A percentile compares a stretch with the other conserved stretches of the same genome.
These are phyloP conservation scores for Gymnopilus junonius DNA, from an alignment of 768 basidiomycete species.

Conservation along the genomic window DNA sequence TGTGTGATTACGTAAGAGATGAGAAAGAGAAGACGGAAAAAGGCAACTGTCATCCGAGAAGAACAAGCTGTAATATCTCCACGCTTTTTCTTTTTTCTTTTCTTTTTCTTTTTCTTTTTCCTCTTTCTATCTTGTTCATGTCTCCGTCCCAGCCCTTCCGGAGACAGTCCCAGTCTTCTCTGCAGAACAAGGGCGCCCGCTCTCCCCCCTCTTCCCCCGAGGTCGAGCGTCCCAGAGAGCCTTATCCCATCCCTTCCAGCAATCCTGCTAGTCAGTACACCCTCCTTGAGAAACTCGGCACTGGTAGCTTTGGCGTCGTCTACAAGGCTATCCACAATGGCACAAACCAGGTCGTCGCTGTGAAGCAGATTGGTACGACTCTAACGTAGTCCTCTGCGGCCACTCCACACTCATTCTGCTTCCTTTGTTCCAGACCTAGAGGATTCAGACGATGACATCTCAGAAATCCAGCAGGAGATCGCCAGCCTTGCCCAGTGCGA, in stretches of 20 bases:
- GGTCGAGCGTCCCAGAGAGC: slow-evolving; percentile 53
- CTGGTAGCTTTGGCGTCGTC: slow-evolving; percentile 95
- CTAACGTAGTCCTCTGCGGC: slow-evolving; percentile 5
- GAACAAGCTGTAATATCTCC: slow-evolving; percentile 24
- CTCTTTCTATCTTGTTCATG: too few species aligned
- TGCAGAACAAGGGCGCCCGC: slow-evolving; percentile 45
- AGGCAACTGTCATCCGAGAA: slow-evolving; percentile 21
- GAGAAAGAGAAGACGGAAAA: background rate
- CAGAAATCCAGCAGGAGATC: slow-evolving; percentile 98
- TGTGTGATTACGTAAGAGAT: slow-evolving; percentile 21
- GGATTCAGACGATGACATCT: slow-evolving; percentile 97
- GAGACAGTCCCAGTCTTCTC: slow-evolving; percentile 23
- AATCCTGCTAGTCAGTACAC: slow-evolving; percentile 93
- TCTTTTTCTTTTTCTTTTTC: slow-evolving; percentile 6
- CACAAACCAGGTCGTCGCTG: slow-evolving; percentile 92
- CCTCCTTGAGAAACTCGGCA: slow-evolving; percentile 94
- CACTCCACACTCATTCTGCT: slow-evolving; percentile 10
- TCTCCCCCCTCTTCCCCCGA: slow-evolving; percentile 58
- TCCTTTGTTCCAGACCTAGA: slow-evolving; percentile 73
- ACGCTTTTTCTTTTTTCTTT: slow-evolving; percentile 21
- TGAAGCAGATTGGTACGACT: slow-evolving; percentile 92
- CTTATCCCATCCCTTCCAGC: slow-evolving; percentile 70
- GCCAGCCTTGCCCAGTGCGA: slow-evolving; percentile 95
- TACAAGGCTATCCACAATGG: slow-evolving; percentile 98
- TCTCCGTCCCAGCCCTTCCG: slow-evolving; percentile 22